phyloP scores from a whole-genome alignment of 345 rosid genomes.

The Ricinus communis region DNA sequence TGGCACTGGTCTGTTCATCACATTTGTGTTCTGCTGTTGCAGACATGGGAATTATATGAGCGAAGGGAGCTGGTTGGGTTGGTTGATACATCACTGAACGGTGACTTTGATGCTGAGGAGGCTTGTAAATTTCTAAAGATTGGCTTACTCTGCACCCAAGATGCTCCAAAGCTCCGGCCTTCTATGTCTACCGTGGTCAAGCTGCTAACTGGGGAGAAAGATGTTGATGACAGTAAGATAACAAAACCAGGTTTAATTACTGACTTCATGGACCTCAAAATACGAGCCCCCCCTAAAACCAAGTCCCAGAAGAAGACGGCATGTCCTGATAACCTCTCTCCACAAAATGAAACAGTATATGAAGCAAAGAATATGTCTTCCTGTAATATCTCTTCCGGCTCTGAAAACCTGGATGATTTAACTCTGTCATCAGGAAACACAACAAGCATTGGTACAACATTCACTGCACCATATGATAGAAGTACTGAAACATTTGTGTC shows the following conservation, averaged over 20 bases:
- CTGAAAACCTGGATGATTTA: conserved; percentile 49
- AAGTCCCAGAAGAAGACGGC: conserved; percentile 19
- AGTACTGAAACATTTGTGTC: conserved; percentile 17
- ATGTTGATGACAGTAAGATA: conserved; percentile 37
- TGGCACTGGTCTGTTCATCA: conserved; percentile 5
- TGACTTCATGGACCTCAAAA: conserved; percentile 81
- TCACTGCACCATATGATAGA: conserved; percentile 26
- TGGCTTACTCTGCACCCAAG: conserved; percentile 80
- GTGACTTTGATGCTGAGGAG: conserved; percentile 69
- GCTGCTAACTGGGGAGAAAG: conserved; percentile 53
- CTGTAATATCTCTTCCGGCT: conserved; percentile 38
- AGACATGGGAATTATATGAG: conserved; percentile 89
- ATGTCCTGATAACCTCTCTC: conserved; percentile 39
- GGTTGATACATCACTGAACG: conserved; percentile 52
- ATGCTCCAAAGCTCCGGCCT: conserved; percentile 67
- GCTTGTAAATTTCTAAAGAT: conserved; percentile 64
- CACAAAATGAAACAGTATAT: conserved; percentile 13
- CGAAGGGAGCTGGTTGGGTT: conserved; percentile 60
- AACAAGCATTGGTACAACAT: conserved; percentile 40
- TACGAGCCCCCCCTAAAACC: conserved; percentile 36
- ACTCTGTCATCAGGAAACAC: conserved; percentile 47
- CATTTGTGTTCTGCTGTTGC: conserved; percentile 26
- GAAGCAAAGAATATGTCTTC: conserved; percentile 34
- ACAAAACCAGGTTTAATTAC: conserved; percentile 69
- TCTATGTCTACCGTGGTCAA: conserved; percentile 63